Conservation (phyloP, 1,284 basidiomycete genomes). For the Abortiporus biennis region DNA sequence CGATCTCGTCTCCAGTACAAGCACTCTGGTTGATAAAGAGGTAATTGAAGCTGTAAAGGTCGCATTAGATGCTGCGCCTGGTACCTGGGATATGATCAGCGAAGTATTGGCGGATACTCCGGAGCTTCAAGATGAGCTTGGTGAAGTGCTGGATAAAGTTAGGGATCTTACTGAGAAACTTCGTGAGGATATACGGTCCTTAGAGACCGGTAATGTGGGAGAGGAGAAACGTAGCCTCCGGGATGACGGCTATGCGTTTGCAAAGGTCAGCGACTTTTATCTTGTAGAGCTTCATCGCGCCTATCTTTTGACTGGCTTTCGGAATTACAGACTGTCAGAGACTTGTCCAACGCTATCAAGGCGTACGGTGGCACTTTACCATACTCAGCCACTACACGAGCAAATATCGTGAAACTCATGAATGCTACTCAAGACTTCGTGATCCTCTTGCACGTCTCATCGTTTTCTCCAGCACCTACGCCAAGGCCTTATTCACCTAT, state of each 20-base stretch:
- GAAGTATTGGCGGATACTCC: slow-evolving; percentile 44
- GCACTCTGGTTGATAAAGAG: slow-evolving; percentile 56
- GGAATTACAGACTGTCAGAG: slow-evolving; percentile 51
- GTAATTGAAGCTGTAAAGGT: slow-evolving; percentile 61
- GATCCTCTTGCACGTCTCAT: slow-evolving; percentile 75
- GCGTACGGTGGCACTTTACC: slow-evolving; percentile 45
- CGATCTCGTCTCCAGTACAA: slow-evolving; percentile 42
- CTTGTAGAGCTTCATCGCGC: too few relatives aligned
- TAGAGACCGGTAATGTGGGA: slow-evolving; percentile 42
- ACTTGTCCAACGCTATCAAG: slow-evolving; percentile 63
- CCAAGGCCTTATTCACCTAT: slow-evolving; percentile 59
- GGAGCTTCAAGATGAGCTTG: slow-evolving; percentile 33
- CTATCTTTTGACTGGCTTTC: slow-evolving; percentile 4
- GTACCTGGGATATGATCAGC: slow-evolving; percentile 68
- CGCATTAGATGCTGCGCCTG: slow-evolving; percentile 65
- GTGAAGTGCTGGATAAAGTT: slow-evolving; percentile 48
- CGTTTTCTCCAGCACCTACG: slow-evolving; percentile 53
- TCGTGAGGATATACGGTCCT: slow-evolving; percentile 42
- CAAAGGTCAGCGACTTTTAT: slow-evolving; percentile 63
- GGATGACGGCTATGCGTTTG: slow-evolving; percentile 67
- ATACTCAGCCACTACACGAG: slow-evolving; percentile 53
- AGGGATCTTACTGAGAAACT: slow-evolving; percentile 52
- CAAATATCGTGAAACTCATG: slow-evolving; percentile 64
- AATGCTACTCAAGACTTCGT: slow-evolving; percentile 76
- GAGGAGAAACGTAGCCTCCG: slow-evolving; percentile 53